These are phyloP conservation scores for Fragosphaeria purpurea DNA, from an alignment of 2,329 filamentous ascomycete species.

Conservation along the genomic window DNA sequence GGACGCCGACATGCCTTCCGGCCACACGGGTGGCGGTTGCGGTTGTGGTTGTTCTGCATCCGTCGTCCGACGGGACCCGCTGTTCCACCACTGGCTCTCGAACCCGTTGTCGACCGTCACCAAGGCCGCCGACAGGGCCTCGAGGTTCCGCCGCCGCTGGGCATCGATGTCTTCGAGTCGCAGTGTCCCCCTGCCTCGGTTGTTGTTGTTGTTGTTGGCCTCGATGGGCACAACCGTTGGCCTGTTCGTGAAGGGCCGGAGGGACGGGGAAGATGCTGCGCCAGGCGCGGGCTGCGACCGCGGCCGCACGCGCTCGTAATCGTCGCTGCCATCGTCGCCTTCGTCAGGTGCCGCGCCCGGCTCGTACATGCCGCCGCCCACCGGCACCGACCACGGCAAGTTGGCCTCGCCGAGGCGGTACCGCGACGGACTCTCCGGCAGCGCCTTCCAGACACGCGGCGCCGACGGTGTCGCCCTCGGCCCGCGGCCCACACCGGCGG, in stretches of 20 bases:
- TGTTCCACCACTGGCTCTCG: constrained; percentile 49
- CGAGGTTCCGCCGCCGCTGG: constrained; percentile 30
- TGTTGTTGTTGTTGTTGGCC: constrained; percentile 11
- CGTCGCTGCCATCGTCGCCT: too few relatives aligned
- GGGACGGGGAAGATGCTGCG: constrained; percentile 4
- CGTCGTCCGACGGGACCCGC: constrained; percentile 27
- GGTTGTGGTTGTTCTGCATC: constrained; percentile 1
- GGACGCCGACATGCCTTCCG: constrained; percentile 1
- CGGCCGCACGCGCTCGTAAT: constrained; percentile 7
- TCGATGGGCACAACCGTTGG: constrained; percentile 10
- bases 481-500: too few relatives aligned
- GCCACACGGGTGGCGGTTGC: constrained; percentile 5
- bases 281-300: not conserved
- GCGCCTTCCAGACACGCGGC: constrained; percentile 27
- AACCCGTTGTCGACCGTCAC: constrained; percentile 50
- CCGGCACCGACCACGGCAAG: constrained; percentile 32
- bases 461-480: not conserved
- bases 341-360: constrained; percentile 20
- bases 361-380: constrained; percentile 19
- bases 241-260: not conserved
- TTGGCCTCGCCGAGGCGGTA: constrained; percentile 37
- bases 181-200: not conserved
- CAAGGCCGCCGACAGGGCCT: constrained; percentile 40
- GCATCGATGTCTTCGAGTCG: constrained; percentile 22
- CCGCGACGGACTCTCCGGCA: constrained; percentile 28